phyloP scores from a whole-genome alignment of 2,329 filamentous ascomycete species.

The Clonostachys rosea region DNA sequence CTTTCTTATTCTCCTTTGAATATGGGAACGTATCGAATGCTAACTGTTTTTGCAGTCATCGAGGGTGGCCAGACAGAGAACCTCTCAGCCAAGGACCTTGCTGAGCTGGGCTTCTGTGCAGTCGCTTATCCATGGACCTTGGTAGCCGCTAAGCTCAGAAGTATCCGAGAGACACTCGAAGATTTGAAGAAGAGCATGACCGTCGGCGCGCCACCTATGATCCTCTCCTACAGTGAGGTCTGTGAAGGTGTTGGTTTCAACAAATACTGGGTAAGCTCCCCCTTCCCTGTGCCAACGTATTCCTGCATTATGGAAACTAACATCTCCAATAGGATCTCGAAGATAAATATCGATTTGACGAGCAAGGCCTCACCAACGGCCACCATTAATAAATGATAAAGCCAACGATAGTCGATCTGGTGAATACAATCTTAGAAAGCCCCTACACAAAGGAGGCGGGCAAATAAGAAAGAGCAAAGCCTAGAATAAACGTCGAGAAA shows the following conservation, averaged over 20 bases:
- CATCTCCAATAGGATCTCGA: neutral
- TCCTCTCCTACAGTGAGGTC: conserved; percentile 35
- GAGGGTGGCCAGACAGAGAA: conserved; percentile 27
- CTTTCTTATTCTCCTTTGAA: neutral
- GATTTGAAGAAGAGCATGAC: conserved; percentile 33
- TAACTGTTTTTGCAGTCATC: conserved; percentile 9
- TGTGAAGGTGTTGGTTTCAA: conserved; percentile 39
- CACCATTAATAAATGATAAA: no score
- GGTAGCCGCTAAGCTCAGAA: conserved; percentile 34
- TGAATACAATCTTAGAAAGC: no score
- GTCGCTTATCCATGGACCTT: conserved; percentile 39
- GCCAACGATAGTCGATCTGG: no score
- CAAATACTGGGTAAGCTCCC: conserved; percentile 21
- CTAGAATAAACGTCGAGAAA: no score
- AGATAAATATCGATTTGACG: neutral
- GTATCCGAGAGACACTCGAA: conserved; percentile 27
- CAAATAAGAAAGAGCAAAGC: no score
- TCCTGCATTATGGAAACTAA: neutral
- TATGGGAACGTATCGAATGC: neutral
- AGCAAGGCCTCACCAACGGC: neutral
- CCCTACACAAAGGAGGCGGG: no score
- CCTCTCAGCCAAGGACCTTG: conserved; percentile 22
- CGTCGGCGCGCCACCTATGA: conserved; percentile 31
- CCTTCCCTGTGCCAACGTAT: no score
- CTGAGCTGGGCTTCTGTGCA: conserved; percentile 28